A percentile compares a stretch with the other conserved stretches of the same genome.
Evolutionary conservation across 2,329 filamentous ascomycete genomes (phyloP).

Genomic region (Claviceps monticola): DNA sequence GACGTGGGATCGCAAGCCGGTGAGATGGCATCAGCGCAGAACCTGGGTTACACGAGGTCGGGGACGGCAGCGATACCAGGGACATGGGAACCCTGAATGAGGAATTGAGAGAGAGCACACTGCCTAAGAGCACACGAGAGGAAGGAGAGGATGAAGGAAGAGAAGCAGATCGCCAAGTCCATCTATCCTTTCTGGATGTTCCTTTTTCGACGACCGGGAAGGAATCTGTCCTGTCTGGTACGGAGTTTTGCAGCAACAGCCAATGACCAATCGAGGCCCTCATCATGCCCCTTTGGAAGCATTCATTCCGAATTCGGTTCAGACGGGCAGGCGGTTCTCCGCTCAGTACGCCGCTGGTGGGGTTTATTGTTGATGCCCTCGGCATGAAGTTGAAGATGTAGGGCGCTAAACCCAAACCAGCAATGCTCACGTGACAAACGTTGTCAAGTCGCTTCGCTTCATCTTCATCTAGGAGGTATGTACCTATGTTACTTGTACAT

Average conservation of each 20-base stretch:
- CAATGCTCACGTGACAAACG: too few species aligned
- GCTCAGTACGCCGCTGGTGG: too few species aligned
- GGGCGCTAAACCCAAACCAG: too few species aligned
- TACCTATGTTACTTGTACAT: too few species aligned
- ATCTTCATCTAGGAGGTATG: too few species aligned
- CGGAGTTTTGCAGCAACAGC: conserved; percentile 3
- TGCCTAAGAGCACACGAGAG: not conserved
- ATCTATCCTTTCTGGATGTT: not conserved
- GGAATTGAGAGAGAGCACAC: not conserved
- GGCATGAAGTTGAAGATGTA: too few species aligned
- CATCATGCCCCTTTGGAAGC: too few species aligned
- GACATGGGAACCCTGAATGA: not conserved
- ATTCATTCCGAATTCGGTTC: too few species aligned
- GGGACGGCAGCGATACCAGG: not conserved
- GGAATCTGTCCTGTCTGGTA: not conserved
- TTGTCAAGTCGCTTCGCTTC: too few species aligned
- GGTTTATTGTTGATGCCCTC: too few species aligned
- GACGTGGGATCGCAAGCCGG: not conserved
- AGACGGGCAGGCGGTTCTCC: too few species aligned
- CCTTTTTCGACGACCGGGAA: not conserved
- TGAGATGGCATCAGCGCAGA: not conserved
- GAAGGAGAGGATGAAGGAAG: not conserved
- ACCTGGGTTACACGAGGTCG: not conserved
- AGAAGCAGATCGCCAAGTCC: not conserved
- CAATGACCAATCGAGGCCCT: not conserved